A percentile compares a stretch with the other conserved stretches of the same genome.
phyloP scores from a whole-genome alignment of 768 basidiomycete genomes.

The Collybia sordida region DNA sequence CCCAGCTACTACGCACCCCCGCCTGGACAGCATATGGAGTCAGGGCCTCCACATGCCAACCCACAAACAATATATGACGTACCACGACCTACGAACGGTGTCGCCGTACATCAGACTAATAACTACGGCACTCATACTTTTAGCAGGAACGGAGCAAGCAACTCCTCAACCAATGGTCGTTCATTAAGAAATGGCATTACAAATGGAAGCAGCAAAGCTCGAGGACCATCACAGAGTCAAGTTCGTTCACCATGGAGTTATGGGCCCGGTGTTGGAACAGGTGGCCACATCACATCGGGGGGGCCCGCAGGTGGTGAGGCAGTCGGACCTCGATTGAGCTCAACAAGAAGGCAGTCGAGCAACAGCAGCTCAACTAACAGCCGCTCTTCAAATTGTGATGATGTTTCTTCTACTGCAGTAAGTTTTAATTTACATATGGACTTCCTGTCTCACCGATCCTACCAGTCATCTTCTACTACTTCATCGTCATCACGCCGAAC shows the following conservation, averaged over 20 bases:
- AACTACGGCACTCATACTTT: slow-evolving; percentile 22
- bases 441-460: slow-evolving; percentile 10
- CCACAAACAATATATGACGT: slow-evolving; percentile 26
- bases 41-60: slow-evolving; percentile 21
- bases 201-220: slow-evolving; percentile 29
- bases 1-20: slow-evolving; percentile 27
- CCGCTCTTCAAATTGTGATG: slow-evolving; percentile 62
- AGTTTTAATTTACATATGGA: slow-evolving; percentile 29
- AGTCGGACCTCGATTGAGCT: slow-evolving; percentile 66
- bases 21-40: slow-evolving; percentile 24
- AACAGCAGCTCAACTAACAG: slow-evolving; percentile 55
- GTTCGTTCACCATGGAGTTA: slow-evolving; percentile 66
- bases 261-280: slow-evolving; percentile 58
- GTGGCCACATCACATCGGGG: slow-evolving; percentile 37
- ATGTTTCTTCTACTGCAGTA: slow-evolving; percentile 75
- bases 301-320: slow-evolving; percentile 38
- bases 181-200: slow-evolving; percentile 25
- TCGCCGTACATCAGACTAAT: slow-evolving; percentile 17
- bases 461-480: slow-evolving; percentile 69
- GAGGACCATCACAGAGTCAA: slow-evolving; percentile 32
- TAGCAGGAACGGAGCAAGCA: slow-evolving; percentile 26
- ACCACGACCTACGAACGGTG: slow-evolving; percentile 25
- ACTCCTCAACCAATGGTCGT: slow-evolving; percentile 29
- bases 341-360: slow-evolving; percentile 51
- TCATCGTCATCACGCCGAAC: slow-evolving; percentile 81